Evolutionary conservation across 2,329 filamentous ascomycete species (phyloP).

Genomic region (Talaromyces sp.): DNA sequence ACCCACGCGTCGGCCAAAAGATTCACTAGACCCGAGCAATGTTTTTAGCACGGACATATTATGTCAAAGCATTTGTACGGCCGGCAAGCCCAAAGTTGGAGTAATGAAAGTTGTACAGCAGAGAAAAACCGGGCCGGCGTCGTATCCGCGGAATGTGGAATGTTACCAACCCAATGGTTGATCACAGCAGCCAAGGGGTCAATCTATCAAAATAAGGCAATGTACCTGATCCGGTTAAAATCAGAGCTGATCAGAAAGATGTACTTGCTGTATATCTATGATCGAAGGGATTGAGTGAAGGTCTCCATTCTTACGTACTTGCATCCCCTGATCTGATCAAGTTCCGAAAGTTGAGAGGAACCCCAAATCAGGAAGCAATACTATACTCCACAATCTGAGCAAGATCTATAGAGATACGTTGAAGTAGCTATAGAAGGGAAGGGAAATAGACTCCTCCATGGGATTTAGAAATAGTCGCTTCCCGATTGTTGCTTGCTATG

Average conservation of each 20-base stretch:
- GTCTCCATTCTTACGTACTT: not conserved
- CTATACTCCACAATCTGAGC: not conserved
- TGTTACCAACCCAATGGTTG: not conserved
- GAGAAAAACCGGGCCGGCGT: not conserved
- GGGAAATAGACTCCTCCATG: too few relatives aligned
- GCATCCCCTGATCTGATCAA: not conserved
- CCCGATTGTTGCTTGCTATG: not conserved
- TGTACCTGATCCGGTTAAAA: not conserved
- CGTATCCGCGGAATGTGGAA: slow-evolving; percentile 5
- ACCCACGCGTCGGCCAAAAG: not conserved
- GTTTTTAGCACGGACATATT: not conserved
- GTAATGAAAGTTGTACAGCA: not conserved
- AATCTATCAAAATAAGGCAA: not conserved
- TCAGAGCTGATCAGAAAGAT: not conserved
- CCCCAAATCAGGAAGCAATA: not conserved
- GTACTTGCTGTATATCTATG: not conserved
- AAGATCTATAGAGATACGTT: not conserved
- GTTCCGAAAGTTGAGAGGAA: not conserved
- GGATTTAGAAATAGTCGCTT: not conserved
- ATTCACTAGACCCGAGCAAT: not conserved
- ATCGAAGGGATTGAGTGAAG: not conserved
- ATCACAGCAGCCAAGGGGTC: not conserved
- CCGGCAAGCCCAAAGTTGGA: not conserved
- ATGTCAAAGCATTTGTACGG: not conserved
- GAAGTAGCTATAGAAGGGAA: not conserved